phyloP scores from a whole-genome alignment of 2,329 filamentous ascomycete species.

The Ilyonectria sp. region DNA sequence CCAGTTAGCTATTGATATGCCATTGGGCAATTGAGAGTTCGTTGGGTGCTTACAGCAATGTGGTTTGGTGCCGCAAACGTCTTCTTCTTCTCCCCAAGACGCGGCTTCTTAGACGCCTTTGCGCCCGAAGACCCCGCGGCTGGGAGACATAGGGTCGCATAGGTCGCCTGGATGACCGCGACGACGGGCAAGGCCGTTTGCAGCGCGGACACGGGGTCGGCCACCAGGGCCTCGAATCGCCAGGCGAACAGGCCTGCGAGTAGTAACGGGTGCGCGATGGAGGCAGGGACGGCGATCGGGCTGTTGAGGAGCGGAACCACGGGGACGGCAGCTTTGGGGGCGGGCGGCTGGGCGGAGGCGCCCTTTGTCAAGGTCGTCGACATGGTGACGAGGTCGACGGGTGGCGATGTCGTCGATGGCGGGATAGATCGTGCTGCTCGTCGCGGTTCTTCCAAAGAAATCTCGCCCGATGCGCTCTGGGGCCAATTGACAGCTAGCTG shows the following conservation, averaged over 20 bases:
- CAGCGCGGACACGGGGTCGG: conserved; percentile 78
- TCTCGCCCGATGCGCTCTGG: conserved; percentile 4
- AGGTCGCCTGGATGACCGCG: conserved; percentile 74
- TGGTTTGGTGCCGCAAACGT: conserved; percentile 60
- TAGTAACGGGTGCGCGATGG: conserved; percentile 77
- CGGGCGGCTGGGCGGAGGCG: conserved; percentile 48
- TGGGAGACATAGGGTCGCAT: conserved; percentile 76
- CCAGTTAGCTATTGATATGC: conserved; percentile 35
- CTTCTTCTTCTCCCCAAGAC: conserved; percentile 70
- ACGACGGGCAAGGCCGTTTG: conserved; percentile 73
- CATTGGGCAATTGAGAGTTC: neutral
- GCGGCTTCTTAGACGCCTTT: conserved; percentile 63
- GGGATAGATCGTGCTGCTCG: conserved; percentile 32
- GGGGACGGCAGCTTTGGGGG: conserved; percentile 49
- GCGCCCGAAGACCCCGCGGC: conserved; percentile 65
- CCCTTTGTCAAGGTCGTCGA: conserved; percentile 52
- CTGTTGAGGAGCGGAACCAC: conserved; percentile 57
- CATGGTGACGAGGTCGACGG: conserved; percentile 58
- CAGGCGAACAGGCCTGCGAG: conserved; percentile 75
- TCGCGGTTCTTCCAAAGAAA: conserved; percentile 31
- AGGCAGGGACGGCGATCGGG: conserved; percentile 64
- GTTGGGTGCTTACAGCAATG: conserved; percentile 59
- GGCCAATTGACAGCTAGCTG: conserved; percentile 37
- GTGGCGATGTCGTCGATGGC: conserved; percentile 48
- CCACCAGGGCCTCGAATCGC: conserved; percentile 77